phyloP scores from a whole-genome alignment of 2,329 filamentous ascomycete species.

The Colletotrichum falcatum region DNA sequence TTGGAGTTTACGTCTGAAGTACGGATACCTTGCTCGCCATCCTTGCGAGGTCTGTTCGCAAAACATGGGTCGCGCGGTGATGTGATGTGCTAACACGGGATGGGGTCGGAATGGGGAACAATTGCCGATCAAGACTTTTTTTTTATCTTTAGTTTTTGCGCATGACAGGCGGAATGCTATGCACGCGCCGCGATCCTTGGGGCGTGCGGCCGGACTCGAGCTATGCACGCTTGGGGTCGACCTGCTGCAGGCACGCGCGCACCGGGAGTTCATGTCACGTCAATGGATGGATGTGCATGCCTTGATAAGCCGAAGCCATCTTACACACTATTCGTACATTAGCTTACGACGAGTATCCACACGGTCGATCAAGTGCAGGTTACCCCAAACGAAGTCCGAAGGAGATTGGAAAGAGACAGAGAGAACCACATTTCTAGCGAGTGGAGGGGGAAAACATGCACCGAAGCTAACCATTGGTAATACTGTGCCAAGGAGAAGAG shows the following conservation, averaged over 20 bases:
- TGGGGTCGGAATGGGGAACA: conserved; percentile 9
- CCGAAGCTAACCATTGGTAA: too few species aligned
- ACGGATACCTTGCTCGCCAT: neutral
- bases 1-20: conserved; percentile 27
- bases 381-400: conserved; percentile 16
- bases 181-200: conserved; percentile 14
- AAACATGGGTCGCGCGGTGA: conserved; percentile 1
- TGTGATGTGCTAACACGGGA: neutral
- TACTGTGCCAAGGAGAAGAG: neutral
- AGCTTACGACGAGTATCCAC: neutral
- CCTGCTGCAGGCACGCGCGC: conserved; percentile 30
- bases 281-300: neutral
- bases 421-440: neutral
- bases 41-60: neutral
- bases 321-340: neutral
- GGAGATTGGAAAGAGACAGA: conserved; percentile 1
- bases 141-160: too few species aligned
- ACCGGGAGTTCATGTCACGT: conserved; percentile 11
- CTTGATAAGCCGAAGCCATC: neutral
- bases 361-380: neutral
- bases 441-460: too few species aligned
- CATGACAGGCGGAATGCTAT: neutral
- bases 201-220: conserved; percentile 14
- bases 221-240: conserved; percentile 25
- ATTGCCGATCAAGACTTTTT: conserved; percentile 20